These are phyloP conservation scores for Boletus sp. DNA, from an alignment of 1,284 basidiomycete genomes.

Conservation along the genomic window DNA sequence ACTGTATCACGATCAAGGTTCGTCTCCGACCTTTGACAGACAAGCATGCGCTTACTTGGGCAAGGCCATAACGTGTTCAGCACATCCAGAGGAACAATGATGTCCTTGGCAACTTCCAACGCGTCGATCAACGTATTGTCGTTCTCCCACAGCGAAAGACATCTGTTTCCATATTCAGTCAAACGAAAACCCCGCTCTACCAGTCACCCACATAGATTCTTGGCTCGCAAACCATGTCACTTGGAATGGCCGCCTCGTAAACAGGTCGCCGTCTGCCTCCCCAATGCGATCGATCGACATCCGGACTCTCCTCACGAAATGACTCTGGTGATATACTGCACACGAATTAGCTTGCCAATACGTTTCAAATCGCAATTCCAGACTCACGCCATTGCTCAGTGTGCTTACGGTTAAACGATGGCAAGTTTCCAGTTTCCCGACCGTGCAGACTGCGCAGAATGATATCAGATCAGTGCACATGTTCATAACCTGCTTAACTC, in stretches of 20 bases:
- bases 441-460: constrained; percentile 42
- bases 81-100: constrained; percentile 60
- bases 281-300: constrained; percentile 46
- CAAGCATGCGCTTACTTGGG: constrained; percentile 41
- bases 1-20: constrained; percentile 29
- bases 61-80: constrained; percentile 71
- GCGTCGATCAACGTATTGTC: constrained; percentile 55
- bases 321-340: constrained; percentile 61
- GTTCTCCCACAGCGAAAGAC: constrained; percentile 61
- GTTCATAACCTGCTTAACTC: background rate
- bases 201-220: constrained; percentile 49
- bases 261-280: constrained; percentile 45
- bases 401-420: constrained; percentile 57
- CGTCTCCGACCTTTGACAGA: constrained; percentile 5
- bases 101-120: constrained; percentile 62
- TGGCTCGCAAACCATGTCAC: constrained; percentile 70
- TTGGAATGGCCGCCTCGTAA: constrained; percentile 64
- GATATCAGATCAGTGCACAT: background rate
- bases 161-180: constrained; percentile 38
- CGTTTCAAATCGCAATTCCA: constrained; percentile 1
- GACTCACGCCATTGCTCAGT: constrained; percentile 74
- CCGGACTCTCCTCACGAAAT: constrained; percentile 54
- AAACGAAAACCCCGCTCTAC: background rate
- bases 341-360: constrained; percentile 9
- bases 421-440: constrained; percentile 34